phyloP scores from a whole-genome alignment of 768 basidiomycete species.

The Hirschioporus abietinus region DNA sequence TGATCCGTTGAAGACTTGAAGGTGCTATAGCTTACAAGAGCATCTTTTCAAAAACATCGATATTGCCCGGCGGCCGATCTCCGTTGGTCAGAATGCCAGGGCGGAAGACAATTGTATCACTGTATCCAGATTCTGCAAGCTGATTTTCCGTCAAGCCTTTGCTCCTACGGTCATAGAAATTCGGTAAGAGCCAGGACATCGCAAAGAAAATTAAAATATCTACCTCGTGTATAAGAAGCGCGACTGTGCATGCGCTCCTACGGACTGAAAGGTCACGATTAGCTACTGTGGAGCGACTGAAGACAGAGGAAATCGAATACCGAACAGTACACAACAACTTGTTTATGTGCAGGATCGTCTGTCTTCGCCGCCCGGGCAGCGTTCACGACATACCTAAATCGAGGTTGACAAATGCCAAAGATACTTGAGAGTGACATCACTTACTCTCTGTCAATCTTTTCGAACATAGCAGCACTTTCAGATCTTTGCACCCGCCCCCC shows the following conservation, averaged over 20 bases:
- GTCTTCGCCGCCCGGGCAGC: constrained; percentile 62
- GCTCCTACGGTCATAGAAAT: constrained; percentile 36
- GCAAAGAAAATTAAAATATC: constrained; percentile 7
- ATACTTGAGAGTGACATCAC: constrained; percentile 19
- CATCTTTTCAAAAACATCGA: constrained; percentile 34
- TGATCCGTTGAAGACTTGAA: constrained; percentile 8
- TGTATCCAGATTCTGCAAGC: constrained; percentile 62
- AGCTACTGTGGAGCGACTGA: neutral
- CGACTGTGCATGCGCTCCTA: constrained; percentile 44
- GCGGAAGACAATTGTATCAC: constrained; percentile 65
- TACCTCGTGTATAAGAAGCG: constrained; percentile 48
- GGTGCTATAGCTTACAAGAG: constrained; percentile 31
- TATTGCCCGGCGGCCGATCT: constrained; percentile 32
- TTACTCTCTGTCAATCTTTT: constrained; percentile 74
- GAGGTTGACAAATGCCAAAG: neutral
- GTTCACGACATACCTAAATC: constrained; percentile 62
- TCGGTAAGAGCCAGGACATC: constrained; percentile 3
- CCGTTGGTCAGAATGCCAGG: constrained; percentile 51
- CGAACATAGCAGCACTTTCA: constrained; percentile 60
- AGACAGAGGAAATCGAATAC: constrained; percentile 29
- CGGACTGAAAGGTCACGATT: constrained; percentile 29
- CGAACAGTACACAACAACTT: constrained; percentile 68
- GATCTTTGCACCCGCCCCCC: constrained; percentile 61
- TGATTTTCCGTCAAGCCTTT: constrained; percentile 73
- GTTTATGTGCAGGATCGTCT: constrained; percentile 37